Conservation (phyloP, 768 basidiomycete genomes). For the Collybiopsis confluens region DNA sequence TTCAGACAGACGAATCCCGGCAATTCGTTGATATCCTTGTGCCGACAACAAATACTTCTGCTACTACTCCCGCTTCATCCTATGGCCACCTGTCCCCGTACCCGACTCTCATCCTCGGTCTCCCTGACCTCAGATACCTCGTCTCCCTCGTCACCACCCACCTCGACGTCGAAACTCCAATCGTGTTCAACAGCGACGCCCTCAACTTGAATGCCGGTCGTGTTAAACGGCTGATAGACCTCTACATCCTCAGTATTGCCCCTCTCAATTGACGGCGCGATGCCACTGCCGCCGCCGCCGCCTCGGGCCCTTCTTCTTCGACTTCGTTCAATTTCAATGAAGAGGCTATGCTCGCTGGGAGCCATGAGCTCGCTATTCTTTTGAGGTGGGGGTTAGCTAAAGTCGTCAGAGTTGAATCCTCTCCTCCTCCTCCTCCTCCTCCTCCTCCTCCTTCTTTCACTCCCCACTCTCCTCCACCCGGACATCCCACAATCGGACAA, state of each 20-base stretch:
- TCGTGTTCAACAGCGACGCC: not conserved
- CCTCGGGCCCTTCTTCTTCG: too few species aligned
- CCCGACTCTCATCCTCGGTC: not conserved
- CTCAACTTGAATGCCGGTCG: not conserved
- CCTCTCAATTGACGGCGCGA: not conserved
- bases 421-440: not conserved
- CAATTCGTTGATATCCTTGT: too few species aligned
- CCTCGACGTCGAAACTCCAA: not conserved
- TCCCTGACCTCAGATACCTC: not conserved
- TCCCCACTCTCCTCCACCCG: too few species aligned
- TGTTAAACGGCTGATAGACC: not conserved
- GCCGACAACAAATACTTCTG: too few species aligned
- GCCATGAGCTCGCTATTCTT: conserved; percentile 87
- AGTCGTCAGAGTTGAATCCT: conserved; percentile 58
- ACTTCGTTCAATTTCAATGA: conserved; percentile 29
- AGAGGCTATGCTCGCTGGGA: conserved; percentile 79
- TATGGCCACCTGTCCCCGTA: not conserved
- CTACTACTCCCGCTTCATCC: too few species aligned
- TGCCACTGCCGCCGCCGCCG: not conserved
- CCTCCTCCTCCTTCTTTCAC: not conserved
- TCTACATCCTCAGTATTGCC: not conserved
- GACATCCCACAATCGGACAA: too few species aligned
- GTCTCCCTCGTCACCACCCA: not conserved
- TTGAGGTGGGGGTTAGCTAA: conserved; percentile 89
- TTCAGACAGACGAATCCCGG: too few species aligned